Base-by-base conservation (phyloP, 257 asterid genomes). In the Gentiana straminea region DNA sequence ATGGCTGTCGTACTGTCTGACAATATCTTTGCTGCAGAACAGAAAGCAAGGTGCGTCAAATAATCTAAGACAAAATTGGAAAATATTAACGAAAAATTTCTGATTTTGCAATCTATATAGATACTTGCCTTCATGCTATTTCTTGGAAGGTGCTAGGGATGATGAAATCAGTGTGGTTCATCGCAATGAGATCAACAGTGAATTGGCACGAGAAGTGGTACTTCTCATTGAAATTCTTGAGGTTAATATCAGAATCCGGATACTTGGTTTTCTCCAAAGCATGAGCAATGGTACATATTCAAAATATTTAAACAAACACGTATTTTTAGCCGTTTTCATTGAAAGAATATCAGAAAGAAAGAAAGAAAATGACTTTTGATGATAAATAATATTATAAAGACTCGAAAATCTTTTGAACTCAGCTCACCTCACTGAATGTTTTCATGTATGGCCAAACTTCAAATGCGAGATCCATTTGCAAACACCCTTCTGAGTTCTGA, bases 361-460 rank as follows among this genome's bases (percentile, higher is more conserved):
- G 5, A 7, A 32, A 44, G 35, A 61, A 39, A 6, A 10, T 35
- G 36, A 59, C 4, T 2, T 7, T 9, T 13, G 33, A 13, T 58
- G 58, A 41, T 15, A 82, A 9, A 33, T 13, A 58, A 43, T 12
- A 1, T 34, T 1, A 5, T 6, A 50, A 32, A 35, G 3, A 46
- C 3, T 5, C 8, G 9, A 41, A 6, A 45, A 37, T 39, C 7
- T 7, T 12, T 39, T 11, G 8, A 4, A n/a, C n/a, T n/a, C n/a
- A n/a, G n/a, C n/a, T 69, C 37, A 86, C 97, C 93, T 88, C 95
- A 33, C 86, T 74, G 86, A 88, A 92, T 13, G 93, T 88, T 72
- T 86, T 97, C 90, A 92, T 92, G 77, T 88, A 92, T 0, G 99
- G 97, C 99, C 97, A 92, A 55, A 92, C 99, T 73, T 92, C 99